Evolutionary conservation across 2,329 filamentous ascomycete genomes (phyloP).

Genomic region (Pseudopithomyces chartarum): DNA sequence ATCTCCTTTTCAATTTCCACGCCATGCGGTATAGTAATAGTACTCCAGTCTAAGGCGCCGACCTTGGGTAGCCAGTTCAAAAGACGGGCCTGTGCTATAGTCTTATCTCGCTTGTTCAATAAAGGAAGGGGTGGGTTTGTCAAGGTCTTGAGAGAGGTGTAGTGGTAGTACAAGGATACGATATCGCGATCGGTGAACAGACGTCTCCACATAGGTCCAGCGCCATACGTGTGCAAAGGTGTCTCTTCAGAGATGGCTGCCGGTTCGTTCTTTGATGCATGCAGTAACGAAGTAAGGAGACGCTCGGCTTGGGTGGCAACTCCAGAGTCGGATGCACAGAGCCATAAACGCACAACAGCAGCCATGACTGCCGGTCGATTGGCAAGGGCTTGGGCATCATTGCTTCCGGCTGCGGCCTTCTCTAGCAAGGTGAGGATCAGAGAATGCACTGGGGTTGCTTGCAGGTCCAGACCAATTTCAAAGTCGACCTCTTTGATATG

Average conservation of each 20-base stretch:
- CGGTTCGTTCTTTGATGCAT: conserved; percentile 48
- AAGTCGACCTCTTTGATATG: conserved; percentile 58
- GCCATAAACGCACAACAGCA: conserved; percentile 63
- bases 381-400: conserved; percentile 63
- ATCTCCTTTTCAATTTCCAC: conserved; percentile 56
- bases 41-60: conserved; percentile 60
- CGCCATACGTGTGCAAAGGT: conserved; percentile 33
- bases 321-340: conserved; percentile 60
- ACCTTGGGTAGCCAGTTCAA: conserved; percentile 62
- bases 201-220: conserved; percentile 62
- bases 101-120: conserved; percentile 58
- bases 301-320: conserved; percentile 60
- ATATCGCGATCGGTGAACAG: conserved; percentile 65
- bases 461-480: conserved; percentile 58
- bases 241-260: conserved; percentile 45
- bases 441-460: conserved; percentile 57
- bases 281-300: conserved; percentile 58
- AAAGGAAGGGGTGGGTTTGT: conserved; percentile 37
- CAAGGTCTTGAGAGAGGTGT: conserved; percentile 54
- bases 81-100: conserved; percentile 64
- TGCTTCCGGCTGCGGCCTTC: conserved; percentile 58
- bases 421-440: conserved; percentile 61
- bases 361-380: conserved; percentile 60
- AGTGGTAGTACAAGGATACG: conserved; percentile 61
- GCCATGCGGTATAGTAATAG: conserved; percentile 57